Conservation (phyloP, 163 green algal species). For the Chlorella variabilis region DNA sequence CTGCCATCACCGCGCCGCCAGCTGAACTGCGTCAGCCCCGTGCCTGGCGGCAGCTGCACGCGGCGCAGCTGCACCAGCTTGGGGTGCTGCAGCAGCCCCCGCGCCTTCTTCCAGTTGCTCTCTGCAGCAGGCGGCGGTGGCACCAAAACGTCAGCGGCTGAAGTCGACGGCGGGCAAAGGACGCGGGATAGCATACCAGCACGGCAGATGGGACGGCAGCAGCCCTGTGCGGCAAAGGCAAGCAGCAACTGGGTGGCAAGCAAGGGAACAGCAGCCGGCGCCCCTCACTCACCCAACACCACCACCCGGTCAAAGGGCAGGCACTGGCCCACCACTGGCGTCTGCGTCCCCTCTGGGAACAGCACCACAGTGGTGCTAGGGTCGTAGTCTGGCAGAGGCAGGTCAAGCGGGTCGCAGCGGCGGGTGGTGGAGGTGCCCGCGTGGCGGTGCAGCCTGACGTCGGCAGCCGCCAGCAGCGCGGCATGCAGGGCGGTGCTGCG, state of each 20-base stretch:
- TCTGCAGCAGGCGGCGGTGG: not conserved
- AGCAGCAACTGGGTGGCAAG: not conserved
- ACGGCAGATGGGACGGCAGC: not conserved
- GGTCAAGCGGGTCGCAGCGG: not conserved
- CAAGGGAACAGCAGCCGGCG: no score
- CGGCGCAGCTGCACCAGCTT: not conserved
- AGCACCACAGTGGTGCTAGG: constrained; percentile 10
- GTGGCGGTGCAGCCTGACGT: constrained; percentile 1
- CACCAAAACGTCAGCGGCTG: no score
- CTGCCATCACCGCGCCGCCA: constrained; percentile 20
- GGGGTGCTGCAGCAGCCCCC: constrained; percentile 18
- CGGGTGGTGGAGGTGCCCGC: not conserved
- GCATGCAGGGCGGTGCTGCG: constrained; percentile 20
- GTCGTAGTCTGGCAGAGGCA: constrained; percentile 10
- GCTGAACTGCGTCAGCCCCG: not conserved
- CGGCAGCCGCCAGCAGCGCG: not conserved
- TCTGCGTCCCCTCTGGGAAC: constrained; percentile 15
- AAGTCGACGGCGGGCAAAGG: no score
- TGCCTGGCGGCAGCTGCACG: constrained; percentile 22
- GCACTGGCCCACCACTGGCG: constrained; percentile 11
- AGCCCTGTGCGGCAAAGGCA: no score
- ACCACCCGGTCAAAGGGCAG: constrained; percentile 2
- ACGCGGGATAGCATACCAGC: not conserved
- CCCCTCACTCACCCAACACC: constrained; percentile 18
- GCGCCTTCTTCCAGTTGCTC: constrained; percentile 29